These are phyloP conservation scores for Coemansia sp. DNA, from an alignment of 192 early-diverging fungal species.

Conservation along the genomic window DNA sequence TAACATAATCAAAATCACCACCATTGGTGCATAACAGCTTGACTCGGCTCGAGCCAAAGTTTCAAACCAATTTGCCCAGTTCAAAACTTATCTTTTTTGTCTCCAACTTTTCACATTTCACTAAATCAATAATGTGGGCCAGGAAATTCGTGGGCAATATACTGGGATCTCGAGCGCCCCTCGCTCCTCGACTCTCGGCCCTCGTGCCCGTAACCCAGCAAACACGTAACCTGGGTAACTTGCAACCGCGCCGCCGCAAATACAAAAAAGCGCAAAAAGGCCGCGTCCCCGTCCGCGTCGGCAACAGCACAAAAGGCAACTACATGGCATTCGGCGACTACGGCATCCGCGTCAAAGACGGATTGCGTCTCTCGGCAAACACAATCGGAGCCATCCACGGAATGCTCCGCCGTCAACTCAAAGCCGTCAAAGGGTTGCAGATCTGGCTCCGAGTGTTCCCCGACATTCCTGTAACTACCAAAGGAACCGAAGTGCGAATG, in stretches of 20 bases:
- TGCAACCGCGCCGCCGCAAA: constrained; percentile 78
- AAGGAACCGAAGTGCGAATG: constrained; percentile 93
- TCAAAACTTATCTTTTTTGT: not conserved
- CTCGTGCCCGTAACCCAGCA: not conserved
- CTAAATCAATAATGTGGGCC: constrained; percentile 36
- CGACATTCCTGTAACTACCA: constrained; percentile 87
- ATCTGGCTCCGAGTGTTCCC: constrained; percentile 89
- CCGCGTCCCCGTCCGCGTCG: constrained; percentile 74
- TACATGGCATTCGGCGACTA: constrained; percentile 87
- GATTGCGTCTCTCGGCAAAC: constrained; percentile 75
- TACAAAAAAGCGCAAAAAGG: constrained; percentile 90
- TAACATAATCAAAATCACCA: constrained; percentile 38
- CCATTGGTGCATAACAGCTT: not conserved
- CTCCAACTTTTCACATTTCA: not conserved
- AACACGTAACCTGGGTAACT: constrained; percentile 61
- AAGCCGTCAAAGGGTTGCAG: constrained; percentile 81
- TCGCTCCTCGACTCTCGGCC: not conserved
- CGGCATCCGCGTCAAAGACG: constrained; percentile 86
- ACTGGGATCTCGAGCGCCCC: not conserved
- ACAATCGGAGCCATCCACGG: constrained; percentile 79
- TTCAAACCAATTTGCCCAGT: not conserved
- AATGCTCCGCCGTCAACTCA: constrained; percentile 76
- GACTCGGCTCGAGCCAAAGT: too few relatives aligned
- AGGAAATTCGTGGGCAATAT: constrained; percentile 32
- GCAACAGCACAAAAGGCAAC: constrained; percentile 85